These are phyloP conservation scores for Cystofilobasidium ferigula DNA, from an alignment of 768 basidiomycete genomes.

Conservation along the genomic window DNA sequence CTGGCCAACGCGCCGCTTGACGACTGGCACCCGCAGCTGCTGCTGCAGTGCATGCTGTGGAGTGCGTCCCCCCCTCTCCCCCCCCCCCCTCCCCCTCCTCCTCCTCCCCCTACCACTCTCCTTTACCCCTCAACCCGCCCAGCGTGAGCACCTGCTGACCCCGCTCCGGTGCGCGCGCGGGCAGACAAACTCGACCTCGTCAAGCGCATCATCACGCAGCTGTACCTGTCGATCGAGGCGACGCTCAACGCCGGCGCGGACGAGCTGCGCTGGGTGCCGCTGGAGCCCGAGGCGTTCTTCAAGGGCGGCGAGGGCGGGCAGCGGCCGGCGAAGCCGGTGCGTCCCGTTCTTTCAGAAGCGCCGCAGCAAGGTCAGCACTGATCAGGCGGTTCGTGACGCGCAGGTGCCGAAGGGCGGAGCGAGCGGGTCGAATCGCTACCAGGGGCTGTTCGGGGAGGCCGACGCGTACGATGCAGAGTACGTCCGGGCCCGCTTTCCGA, in stretches of 20 bases:
- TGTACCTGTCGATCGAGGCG: conserved; percentile 46
- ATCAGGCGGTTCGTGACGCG: too few relatives aligned
- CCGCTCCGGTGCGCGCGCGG: neutral
- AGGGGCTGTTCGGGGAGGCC: neutral
- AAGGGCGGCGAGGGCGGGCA: too few relatives aligned
- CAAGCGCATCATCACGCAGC: conserved; percentile 62
- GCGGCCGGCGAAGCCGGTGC: neutral
- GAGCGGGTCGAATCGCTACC: neutral
- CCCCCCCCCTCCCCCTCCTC: neutral
- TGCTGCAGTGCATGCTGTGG: conserved; percentile 85
- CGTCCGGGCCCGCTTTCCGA: neutral
- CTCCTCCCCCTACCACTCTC: too few relatives aligned
- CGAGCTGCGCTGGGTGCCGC: conserved; percentile 42
- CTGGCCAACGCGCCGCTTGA: conserved; percentile 71
- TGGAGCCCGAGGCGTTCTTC: conserved; percentile 53
- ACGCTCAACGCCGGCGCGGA: conserved; percentile 32
- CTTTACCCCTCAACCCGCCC: neutral
- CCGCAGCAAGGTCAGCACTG: too few relatives aligned
- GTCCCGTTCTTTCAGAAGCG: too few relatives aligned
- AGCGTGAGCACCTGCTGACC: neutral
- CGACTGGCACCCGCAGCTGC: conserved; percentile 86
- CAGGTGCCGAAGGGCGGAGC: too few relatives aligned
- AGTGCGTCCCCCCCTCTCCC: conserved; percentile 44
- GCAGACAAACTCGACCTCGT: conserved; percentile 75
- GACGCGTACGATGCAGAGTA: neutral